Base-by-base conservation (phyloP, 805 yeast genomes). In the Myxozyma udenii region DNA sequence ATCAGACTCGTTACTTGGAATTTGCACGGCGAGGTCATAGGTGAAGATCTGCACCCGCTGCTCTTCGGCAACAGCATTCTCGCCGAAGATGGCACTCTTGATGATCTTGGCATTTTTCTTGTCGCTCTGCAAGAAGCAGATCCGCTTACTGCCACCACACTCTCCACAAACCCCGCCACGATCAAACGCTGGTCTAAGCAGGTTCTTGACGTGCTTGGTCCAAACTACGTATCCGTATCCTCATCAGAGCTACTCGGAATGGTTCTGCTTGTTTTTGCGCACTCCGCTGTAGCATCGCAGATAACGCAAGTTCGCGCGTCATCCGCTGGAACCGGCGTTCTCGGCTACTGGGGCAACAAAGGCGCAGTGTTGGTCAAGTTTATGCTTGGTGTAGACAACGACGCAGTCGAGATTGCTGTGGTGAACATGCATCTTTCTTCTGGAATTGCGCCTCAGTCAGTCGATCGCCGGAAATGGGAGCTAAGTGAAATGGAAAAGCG, bases 291-390 rank as follows among this genome's bases (percentile, higher is more conserved):
- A 2, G 62, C 59, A 3, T 55, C 64, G 1, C 76, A 78, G 53
- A 66, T 80, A n/a, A 65, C 73, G 1, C 58, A 68, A 18, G 48
- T 78, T 4, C 64, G 65, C 18, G 68, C 70, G 3, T 66, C 71
- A 2, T 71, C 81, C 0, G 68, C 81, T 4, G 84, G 85, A 0
- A 74, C 84, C 0, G 85, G 85, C 0, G 72, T 79, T 36, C 62
- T 80, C 45, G 75, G 79, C 23, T 59, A 74, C 22, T 80, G 83
- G 78, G 84, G 83, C 16, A 80, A 80, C 65, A 80, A 80, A 60
- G 85, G 85, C 2, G 81, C 83, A 3, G 77, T 78, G 12, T 65
- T 74, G 16, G 66, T 78, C 21, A 66, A 68, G 23, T 72, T 81
- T 54, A 65, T 55, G 9, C 53, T 78, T 22, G 79, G 78, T 2